A percentile compares a stretch with the other conserved stretches of the same genome.
These are phyloP conservation scores for Candolleomyces eurysporus DNA, from an alignment of 768 basidiomycete species.

Conservation along the genomic window DNA sequence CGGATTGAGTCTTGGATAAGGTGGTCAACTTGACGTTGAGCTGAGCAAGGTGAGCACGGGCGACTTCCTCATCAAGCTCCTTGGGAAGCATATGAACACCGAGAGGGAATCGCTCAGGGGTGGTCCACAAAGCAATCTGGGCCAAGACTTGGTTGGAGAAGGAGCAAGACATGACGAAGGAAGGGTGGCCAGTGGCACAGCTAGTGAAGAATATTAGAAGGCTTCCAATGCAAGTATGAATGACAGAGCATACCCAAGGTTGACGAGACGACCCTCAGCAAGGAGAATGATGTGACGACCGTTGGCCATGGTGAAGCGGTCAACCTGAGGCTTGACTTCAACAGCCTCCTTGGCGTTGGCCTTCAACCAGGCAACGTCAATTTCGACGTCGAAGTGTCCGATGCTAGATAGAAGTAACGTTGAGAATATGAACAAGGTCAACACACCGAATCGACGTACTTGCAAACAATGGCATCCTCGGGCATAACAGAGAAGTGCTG, in stretches of 20 bases:
- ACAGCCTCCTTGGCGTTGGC: constrained; percentile 75
- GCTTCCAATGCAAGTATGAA: constrained; percentile 9
- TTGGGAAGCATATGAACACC: constrained; percentile 99
- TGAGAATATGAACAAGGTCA: neutral
- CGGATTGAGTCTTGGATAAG: constrained; percentile 69
- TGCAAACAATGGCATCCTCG: constrained; percentile 98
- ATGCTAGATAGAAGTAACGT: constrained; percentile 46
- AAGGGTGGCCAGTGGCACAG: constrained; percentile 98
- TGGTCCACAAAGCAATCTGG: constrained; percentile 97
- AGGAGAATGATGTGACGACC: constrained; percentile 97
- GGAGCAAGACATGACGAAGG: constrained; percentile 99
- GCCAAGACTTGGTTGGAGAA: constrained; percentile 99
- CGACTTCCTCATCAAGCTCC: constrained; percentile 98
- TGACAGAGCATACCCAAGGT: constrained; percentile 71
- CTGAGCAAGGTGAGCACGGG: constrained; percentile 88
- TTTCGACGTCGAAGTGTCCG: constrained; percentile 85
- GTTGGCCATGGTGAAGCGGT: constrained; percentile 89
- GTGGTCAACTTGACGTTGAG: constrained; percentile 93
- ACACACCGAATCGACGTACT: constrained; percentile 42
- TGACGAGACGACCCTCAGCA: constrained; percentile 98
- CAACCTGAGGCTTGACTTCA: constrained; percentile 99
- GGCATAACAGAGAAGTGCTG: constrained; percentile 93
- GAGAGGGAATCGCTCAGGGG: constrained; percentile 86
- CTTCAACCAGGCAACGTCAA: constrained; percentile 99
- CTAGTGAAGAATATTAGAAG: constrained; percentile 28